A percentile compares a stretch with the other conserved stretches of the same genome.
Conservation (phyloP, 2,329 filamentous ascomycete genomes). For the Fusarium abutilonis region DNA sequence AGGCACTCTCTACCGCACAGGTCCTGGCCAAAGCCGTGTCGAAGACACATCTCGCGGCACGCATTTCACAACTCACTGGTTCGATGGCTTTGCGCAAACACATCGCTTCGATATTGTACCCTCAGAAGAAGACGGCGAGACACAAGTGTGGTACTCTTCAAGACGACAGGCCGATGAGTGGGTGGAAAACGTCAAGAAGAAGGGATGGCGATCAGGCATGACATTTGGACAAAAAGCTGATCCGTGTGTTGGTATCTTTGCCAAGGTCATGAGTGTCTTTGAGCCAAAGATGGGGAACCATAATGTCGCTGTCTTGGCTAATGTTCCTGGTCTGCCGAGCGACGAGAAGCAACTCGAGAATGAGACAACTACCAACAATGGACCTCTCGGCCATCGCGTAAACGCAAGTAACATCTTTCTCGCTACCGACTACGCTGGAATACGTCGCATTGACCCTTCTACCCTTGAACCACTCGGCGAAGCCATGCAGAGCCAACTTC, state of each 20-base stretch:
- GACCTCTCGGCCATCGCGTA: conserved; percentile 50
- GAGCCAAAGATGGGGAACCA: conserved; percentile 59
- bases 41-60: conserved; percentile 67
- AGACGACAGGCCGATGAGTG: conserved; percentile 72
- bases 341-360: conserved; percentile 1
- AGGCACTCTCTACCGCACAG: conserved; percentile 78
- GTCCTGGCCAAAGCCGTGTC: conserved; percentile 72
- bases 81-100: conserved; percentile 77
- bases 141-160: conserved; percentile 74
- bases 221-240: conserved; percentile 78
- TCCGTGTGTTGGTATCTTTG: conserved; percentile 77
- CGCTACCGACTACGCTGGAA: conserved; percentile 63
- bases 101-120: conserved; percentile 77
- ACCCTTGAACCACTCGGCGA: conserved; percentile 77
- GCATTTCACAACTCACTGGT: conserved; percentile 77
- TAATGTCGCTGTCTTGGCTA: conserved; percentile 68
- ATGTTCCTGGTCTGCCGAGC: conserved; percentile 66
- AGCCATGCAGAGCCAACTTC: conserved; percentile 68
- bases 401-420: conserved; percentile 61
- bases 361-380: neutral
- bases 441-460: conserved; percentile 72
- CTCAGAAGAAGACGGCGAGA: conserved; percentile 43
- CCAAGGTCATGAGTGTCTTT: conserved; percentile 75
- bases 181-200: conserved; percentile 67
- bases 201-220: conserved; percentile 65